Percentiles rank a stretch among this genome's conserved stretches.
These are phyloP conservation scores for Nepenthes alata DNA, from an alignment of 179 eudicot genomes.

Conservation along the genomic window DNA sequence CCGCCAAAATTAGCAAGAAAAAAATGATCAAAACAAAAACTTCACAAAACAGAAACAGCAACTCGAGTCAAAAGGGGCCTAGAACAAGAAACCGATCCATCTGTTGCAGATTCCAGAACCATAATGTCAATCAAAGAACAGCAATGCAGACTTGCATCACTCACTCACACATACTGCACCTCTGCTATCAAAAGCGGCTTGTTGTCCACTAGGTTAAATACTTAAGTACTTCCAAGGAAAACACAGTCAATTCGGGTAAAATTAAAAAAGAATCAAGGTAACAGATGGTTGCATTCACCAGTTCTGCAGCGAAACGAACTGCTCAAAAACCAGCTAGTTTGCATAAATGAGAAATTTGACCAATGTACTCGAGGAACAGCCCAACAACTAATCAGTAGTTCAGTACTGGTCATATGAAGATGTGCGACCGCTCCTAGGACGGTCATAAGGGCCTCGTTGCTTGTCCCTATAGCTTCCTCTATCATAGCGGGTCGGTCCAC, in stretches of 20 bases:
- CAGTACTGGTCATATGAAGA: not conserved
- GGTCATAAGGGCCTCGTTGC: slow-evolving; percentile 29
- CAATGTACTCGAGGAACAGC: not conserved
- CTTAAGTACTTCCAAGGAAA: not conserved
- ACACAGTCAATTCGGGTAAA: not conserved
- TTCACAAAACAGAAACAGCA: not conserved
- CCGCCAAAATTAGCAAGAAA: too few species aligned
- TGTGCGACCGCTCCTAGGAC: not conserved
- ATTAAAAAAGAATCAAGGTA: not conserved
- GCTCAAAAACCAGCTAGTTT: not conserved
- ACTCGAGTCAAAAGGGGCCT: not conserved
- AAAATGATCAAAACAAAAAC: too few species aligned
- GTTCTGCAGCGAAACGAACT: not conserved
- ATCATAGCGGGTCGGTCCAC: slow-evolving; percentile 36
- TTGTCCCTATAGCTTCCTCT: slow-evolving; percentile 28
- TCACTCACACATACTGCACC: not conserved
- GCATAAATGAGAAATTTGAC: not conserved
- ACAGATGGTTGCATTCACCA: not conserved
- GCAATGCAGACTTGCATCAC: not conserved
- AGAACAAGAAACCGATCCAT: not conserved
- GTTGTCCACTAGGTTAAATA: not conserved
- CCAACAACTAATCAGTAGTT: not conserved
- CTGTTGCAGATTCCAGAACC: not conserved
- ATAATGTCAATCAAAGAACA: not conserved
- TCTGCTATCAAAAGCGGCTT: not conserved